phyloP scores from a whole-genome alignment of 2,329 filamentous ascomycete species.

The Xenosphaeropsis pyriputrescens region DNA sequence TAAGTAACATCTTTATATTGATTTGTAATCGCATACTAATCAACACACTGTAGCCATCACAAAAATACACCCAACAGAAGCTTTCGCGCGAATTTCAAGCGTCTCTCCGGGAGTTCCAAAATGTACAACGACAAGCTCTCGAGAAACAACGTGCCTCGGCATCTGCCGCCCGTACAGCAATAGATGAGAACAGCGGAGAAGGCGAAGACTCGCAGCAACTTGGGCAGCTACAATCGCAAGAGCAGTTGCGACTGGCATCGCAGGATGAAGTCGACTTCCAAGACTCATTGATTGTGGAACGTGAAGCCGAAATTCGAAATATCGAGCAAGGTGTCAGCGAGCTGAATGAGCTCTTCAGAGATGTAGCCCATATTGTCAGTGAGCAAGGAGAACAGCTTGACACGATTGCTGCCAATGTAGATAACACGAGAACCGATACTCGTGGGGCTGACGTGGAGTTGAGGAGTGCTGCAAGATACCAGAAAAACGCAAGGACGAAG shows the following conservation, averaged over 20 bases:
- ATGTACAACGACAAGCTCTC: constrained; percentile 74
- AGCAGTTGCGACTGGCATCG: constrained; percentile 67
- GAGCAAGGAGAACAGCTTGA: constrained; percentile 86
- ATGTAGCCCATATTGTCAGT: constrained; percentile 93
- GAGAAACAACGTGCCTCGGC: constrained; percentile 87
- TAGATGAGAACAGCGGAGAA: constrained; percentile 39
- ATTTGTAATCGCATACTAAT: constrained; percentile 2
- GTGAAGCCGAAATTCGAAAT: constrained; percentile 90
- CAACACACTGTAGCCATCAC: constrained; percentile 50
- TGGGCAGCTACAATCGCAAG: constrained; percentile 49
- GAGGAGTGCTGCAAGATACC: constrained; percentile 74
- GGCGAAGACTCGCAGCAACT: constrained; percentile 26
- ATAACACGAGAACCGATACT: constrained; percentile 68
- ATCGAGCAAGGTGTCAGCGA: constrained; percentile 95
- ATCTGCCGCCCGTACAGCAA: constrained; percentile 65
- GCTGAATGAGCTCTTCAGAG: constrained; percentile 89
- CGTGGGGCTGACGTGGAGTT: constrained; percentile 76
- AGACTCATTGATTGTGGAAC: constrained; percentile 86
- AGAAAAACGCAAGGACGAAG: constrained; percentile 91
- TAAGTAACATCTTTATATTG: constrained; percentile 24
- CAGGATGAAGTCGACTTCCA: constrained; percentile 98
- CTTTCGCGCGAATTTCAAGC: constrained; percentile 86
- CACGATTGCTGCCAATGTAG: constrained; percentile 78
- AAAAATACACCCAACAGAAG: constrained; percentile 94
- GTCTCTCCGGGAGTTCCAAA: constrained; percentile 80